Conservation (phyloP, 306 rosid genomes). For the Canavalia ensiformis region DNA sequence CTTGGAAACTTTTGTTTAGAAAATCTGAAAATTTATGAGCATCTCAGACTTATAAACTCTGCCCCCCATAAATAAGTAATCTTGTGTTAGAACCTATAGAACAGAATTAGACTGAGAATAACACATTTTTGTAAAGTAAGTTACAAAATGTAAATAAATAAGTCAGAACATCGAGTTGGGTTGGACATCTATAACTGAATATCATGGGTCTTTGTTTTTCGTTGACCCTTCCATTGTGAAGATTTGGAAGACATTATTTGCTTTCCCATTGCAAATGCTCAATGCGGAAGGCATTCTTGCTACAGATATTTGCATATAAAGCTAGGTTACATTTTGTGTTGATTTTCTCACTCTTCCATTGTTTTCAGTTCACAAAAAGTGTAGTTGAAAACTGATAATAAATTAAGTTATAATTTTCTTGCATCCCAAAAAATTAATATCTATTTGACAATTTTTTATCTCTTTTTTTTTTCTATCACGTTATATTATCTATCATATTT, state of each 20-base stretch:
- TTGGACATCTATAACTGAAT: no score
- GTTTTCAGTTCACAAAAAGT: no score
- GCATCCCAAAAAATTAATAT: no score
- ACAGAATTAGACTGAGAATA: background rate
- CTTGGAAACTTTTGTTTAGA: slow-evolving; percentile 46
- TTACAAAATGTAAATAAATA: background rate
- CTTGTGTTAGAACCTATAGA: background rate
- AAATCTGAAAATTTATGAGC: slow-evolving; percentile 46
- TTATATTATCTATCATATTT: no score
- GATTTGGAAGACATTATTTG: background rate
- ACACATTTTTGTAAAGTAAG: background rate
- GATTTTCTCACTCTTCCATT: no score
- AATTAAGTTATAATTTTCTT: no score
- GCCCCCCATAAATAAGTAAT: background rate
- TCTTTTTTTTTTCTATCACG: no score
- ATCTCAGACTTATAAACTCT: slow-evolving; percentile 37
- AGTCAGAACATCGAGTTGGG: no score
- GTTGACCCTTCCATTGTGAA: background rate
- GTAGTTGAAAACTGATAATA: no score
- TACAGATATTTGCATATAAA: background rate
- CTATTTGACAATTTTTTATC: no score
- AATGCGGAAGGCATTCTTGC: background rate
- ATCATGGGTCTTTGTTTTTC: background rate
- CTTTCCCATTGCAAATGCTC: background rate
- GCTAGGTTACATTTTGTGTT: background rate